Base-by-base conservation (phyloP, 2,329 filamentous ascomycete species). In the Tolypocladium tundrense region DNA sequence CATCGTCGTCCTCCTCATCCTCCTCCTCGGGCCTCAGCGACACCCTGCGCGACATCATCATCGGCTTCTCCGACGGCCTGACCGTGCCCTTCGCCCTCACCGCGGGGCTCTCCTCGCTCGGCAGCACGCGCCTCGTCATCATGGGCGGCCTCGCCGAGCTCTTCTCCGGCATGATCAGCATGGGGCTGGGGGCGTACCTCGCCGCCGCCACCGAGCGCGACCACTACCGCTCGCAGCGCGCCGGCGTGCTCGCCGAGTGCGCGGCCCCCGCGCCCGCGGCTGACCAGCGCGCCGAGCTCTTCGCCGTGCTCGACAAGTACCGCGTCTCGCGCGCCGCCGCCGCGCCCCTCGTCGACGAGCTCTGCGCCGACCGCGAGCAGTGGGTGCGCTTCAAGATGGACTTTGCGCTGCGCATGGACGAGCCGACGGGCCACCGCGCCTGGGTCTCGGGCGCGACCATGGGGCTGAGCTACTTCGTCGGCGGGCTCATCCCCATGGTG, bases 61-160 rank as follows among this genome's bases (percentile, higher is more conserved):
- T 92, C 63, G 88, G 88, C 56, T 85, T 91, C 64, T 86, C 88
- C 0, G 88, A 92, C 67, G 88, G 88, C 19, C 78, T 92, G 64
- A 92, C 88, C 0, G 88, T 92, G 0, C 88, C 88, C 0, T 92
- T 92, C 64, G 88, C 88, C 19, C 76, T 92, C 42, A 91, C 87
- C 0, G 88, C 89, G 0, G 88, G 88, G 16, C 77, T 92, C 1
- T 86, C 83, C 2, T 80, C 79, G 55, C 75, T 88, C 52, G 85
- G 85, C n/a, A 78, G 83, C 67, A 85, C 84, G 39, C 80, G 78
- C 54, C 80, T 87, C 4, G 85, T 88, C 62, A 83, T 93, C 59
- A 83, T 88, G 62, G 88, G 86, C 55, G 88, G 88, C 8, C 75
- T 90, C 37, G 88, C 88, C 5, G 88, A 91, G 74, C 79, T 91